These are phyloP conservation scores for Backusella westeae DNA, from an alignment of 192 early-diverging fungal species.

Conservation along the genomic window DNA sequence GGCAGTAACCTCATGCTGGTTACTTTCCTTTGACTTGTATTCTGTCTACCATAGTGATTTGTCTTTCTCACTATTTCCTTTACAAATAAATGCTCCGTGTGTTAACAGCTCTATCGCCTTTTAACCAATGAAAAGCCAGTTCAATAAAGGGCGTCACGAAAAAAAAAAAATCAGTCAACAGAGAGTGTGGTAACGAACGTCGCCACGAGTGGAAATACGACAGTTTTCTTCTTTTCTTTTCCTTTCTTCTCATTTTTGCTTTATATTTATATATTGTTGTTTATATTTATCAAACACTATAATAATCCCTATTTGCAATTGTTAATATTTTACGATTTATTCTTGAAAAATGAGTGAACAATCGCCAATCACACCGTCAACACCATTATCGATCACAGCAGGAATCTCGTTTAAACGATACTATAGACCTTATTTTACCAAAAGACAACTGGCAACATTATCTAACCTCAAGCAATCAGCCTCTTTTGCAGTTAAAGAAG, in stretches of 20 bases:
- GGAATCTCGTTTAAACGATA: constrained; percentile 17
- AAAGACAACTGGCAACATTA: constrained; percentile 23
- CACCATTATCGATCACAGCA: constrained; percentile 19
- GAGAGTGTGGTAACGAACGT: not conserved
- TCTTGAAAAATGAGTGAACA: constrained; percentile 17
- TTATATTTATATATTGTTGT: not conserved
- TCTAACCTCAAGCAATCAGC: constrained; percentile 15
- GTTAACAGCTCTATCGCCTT: not conserved
- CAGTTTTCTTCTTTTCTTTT: not conserved
- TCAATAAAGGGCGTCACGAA: not conserved
- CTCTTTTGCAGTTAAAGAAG: constrained; percentile 22
- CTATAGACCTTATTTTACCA: constrained; percentile 26
- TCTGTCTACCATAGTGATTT: too few relatives aligned
- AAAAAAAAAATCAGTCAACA: not conserved
- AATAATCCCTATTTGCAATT: not conserved
- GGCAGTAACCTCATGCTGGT: too few relatives aligned
- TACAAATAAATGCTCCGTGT: not conserved
- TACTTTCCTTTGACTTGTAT: too few relatives aligned
- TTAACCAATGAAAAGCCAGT: not conserved
- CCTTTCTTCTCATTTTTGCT: not conserved
- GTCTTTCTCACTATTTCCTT: not conserved
- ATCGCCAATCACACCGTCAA: constrained; percentile 12
- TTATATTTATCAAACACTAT: not conserved
- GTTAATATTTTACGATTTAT: not conserved
- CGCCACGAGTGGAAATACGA: not conserved